Base-by-base conservation (phyloP, 805 yeast species). In the Wickerhamomyces mucosus region DNA sequence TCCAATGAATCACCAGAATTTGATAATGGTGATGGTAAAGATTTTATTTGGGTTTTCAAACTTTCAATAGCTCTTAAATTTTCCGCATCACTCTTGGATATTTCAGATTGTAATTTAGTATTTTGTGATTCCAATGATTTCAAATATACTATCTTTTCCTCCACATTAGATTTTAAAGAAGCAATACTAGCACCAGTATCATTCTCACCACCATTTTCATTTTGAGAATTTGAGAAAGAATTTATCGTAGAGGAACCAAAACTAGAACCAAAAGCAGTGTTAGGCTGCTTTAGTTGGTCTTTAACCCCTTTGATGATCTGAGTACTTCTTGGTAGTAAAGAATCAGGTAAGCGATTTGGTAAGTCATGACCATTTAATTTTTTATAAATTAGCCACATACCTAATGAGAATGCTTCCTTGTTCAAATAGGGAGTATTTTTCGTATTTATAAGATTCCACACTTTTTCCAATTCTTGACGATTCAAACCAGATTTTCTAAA, bases 321-420 rank as follows among this genome's bases (percentile, higher is more conserved):
- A 23, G 80, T 70, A 7, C 94, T 80, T 3, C 95, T 94, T 7
- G 98, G 97, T 19, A 86, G 62, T 41, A 89, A 69, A 50, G 86
- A 94, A 3, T 94, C 85, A 3, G 97, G 97, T 32, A 89, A 67
- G 33, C 75, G 63, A 29, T 65, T 51, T 16, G 98, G 98, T 31
- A 92, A 59, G n/a, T 80, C 84, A 41, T 72, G 75, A 3, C 96
- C 96, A 50, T 86, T 88, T 51, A 89, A 62, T 40, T 89, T 72
- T 54, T 96, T 73, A 59, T 92, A 89, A 27, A 89, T 89, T 37
- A 89, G 65, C 65, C 94, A 96, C 97, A 89, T 92, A 20, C 97
- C 96, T 21, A 92, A 86, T 0, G 95, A 80, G 61, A 89, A 92
- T 55, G 85, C 95, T 53, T 89, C 96, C 47, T 74, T 76, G 53